Conservation (phyloP, 1,284 basidiomycete species). For the Cryptococcus sp. region DNA sequence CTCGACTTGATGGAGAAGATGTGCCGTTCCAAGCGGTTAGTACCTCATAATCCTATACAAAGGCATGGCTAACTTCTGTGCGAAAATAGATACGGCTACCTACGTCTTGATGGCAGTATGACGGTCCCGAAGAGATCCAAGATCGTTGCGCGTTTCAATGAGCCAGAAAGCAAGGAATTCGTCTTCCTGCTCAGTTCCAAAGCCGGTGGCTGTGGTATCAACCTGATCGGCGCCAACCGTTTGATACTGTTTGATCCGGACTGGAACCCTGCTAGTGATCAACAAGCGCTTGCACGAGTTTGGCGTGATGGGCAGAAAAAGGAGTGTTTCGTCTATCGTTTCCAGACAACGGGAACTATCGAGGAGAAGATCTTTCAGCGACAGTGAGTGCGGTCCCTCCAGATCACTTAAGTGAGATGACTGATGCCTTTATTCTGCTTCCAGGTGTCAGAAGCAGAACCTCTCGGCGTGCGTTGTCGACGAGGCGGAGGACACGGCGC, state of each 20-base stretch:
- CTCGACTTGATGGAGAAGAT: slow-evolving; percentile 91
- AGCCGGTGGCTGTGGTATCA: slow-evolving; percentile 97
- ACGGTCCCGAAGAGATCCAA: slow-evolving; percentile 92
- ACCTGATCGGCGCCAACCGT: slow-evolving; percentile 95
- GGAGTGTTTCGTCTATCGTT: slow-evolving; percentile 98
- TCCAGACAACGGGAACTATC: slow-evolving; percentile 95
- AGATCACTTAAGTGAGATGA: too few relatives aligned
- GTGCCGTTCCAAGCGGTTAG: slow-evolving; percentile 77
- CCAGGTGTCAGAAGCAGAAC: slow-evolving; percentile 85
- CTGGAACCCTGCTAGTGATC: slow-evolving; percentile 98
- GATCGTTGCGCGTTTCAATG: slow-evolving; percentile 95
- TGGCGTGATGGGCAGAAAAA: slow-evolving; percentile 99
- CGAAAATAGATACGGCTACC: slow-evolving; percentile 75
- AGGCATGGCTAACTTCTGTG: slow-evolving; percentile 2
- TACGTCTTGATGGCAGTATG: slow-evolving; percentile 93
- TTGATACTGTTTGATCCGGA: slow-evolving; percentile 98
- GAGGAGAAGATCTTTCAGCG: slow-evolving; percentile 99
- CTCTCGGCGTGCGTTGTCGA: slow-evolving; percentile 97
- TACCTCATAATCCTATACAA: not conserved
- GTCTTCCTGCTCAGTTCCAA: slow-evolving; percentile 95
- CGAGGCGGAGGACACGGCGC: slow-evolving; percentile 92
- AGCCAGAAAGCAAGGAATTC: slow-evolving; percentile 92
- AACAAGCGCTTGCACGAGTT: slow-evolving; percentile 96
- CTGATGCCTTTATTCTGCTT: not conserved
- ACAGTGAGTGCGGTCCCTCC: slow-evolving; percentile 56